Base-by-base conservation (phyloP, 129 eudicot genomes). In the Saposhnikovia divaricata region DNA sequence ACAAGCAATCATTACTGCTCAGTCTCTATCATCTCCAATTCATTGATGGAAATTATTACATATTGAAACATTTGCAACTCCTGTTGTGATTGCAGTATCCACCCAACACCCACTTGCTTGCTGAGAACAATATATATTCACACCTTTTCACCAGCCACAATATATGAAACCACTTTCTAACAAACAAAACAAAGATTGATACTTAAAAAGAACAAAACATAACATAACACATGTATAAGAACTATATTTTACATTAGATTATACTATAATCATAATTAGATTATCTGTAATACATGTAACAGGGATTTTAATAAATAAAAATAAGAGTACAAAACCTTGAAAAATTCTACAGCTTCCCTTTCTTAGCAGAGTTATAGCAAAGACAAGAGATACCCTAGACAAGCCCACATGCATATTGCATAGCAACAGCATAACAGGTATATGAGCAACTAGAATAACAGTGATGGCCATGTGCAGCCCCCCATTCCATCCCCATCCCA, bases 381-480 rank as follows among this genome's bases (percentile, higher is more conserved):
- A 40, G 76, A 72, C 21, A 44, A 74, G 78, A 74, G 77, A 44
- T 16, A n/a, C 77, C 10, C 15, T 50, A 74, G 42, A 74, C 78
- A 73, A 73, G 77, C 53, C 42, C 77, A 74, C 77, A 74, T 74
- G 77, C 57, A 25, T 50, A 74, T 31, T n/a, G n/a, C n/a, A n/a
- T n/a, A n/a, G n/a, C n/a, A n/a, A 1, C 1, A 31, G 16, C 77
- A 70, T 71, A 71, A 28, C 18, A 34, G 39, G 72, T 66, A 31
- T 4, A 11, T 12, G 51, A 12, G 40, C 51, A 75, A 27, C 34
- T n/a, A 46, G 59, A 27, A 46, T n/a, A 25, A 46, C 27, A 25
- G 61, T 25, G 61, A 28, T 45, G 42, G 78, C 86, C 96, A 84
- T 80, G 88, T 85, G 87, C 82, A 55, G 38, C 10, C 57, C 9